phyloP scores from a whole-genome alignment of 148 eudicot species.

The Euryodendron excelsum region DNA sequence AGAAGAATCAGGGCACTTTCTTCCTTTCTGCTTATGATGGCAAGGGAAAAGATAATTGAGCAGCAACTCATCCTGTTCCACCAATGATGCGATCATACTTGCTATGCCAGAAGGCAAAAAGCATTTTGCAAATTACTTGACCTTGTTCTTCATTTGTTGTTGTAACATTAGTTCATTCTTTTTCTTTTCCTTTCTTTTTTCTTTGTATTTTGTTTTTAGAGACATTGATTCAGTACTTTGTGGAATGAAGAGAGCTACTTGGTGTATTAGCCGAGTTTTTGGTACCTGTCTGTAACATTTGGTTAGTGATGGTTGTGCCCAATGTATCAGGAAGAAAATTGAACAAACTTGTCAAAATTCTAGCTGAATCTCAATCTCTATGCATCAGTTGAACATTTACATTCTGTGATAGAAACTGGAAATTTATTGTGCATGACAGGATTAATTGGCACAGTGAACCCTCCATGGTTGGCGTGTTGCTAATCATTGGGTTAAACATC shows the following conservation, averaged over 20 bases:
- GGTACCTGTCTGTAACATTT: conserved; percentile 1
- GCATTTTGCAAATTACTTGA: not conserved
- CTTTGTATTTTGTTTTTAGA: not conserved
- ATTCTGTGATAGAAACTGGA: too few relatives aligned
- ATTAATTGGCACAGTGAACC: not conserved
- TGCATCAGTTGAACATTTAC: not conserved
- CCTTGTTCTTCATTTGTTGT: conserved; percentile 7
- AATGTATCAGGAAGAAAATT: not conserved
- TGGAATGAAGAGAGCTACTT: not conserved
- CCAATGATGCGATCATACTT: not conserved
- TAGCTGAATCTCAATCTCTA: not conserved
- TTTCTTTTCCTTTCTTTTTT: too few relatives aligned
- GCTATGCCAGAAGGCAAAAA: conserved; percentile 4
- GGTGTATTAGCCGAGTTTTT: not conserved
- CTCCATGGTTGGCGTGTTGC: too few relatives aligned
- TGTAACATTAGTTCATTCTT: conserved; percentile 20
- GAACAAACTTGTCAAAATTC: too few relatives aligned
- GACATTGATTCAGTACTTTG: conserved; percentile 2
- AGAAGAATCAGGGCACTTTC: conserved; percentile 71
- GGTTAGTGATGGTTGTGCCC: not conserved
- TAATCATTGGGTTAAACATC: too few relatives aligned
- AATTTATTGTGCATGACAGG: not conserved
- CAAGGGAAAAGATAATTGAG: conserved; percentile 61
- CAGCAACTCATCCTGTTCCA: conserved; percentile 5
- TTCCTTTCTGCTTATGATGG: conserved; percentile 61